These are phyloP conservation scores for Scheffersomyces parashehatae DNA, from an alignment of 1,139 yeast species.

Conservation along the genomic window DNA sequence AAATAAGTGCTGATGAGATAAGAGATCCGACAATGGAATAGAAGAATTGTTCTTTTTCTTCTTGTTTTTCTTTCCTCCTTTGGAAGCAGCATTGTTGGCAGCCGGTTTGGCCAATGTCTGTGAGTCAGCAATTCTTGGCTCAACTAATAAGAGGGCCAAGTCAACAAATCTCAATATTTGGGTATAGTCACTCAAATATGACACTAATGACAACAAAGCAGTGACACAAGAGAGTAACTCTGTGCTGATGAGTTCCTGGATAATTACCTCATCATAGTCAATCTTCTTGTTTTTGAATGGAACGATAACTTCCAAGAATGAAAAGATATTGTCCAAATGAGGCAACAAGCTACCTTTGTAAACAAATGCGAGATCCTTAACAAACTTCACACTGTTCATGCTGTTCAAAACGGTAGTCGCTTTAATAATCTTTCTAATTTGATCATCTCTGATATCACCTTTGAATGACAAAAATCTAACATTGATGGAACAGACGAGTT, in stretches of 20 bases:
- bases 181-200: conserved; percentile 38
- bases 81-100: conserved; percentile 5
- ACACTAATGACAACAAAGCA: conserved; percentile 30
- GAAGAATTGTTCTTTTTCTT: conserved; percentile 45
- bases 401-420: conserved; percentile 48
- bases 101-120: conserved; percentile 7
- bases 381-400: conserved; percentile 40
- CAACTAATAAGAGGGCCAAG: conserved; percentile 43
- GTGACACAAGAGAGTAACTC: conserved; percentile 30
- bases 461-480: conserved; percentile 54
- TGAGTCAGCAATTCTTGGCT: conserved; percentile 32
- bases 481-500: conserved; percentile 54
- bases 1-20: conserved; percentile 68
- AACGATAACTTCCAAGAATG: conserved; percentile 54
- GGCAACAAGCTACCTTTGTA: conserved; percentile 52
- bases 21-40: conserved; percentile 64
- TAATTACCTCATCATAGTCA: conserved; percentile 28
- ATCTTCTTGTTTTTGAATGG: conserved; percentile 48
- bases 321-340: conserved; percentile 47
- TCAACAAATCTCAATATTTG: conserved; percentile 47
- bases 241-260: conserved; percentile 31
- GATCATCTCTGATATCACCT: conserved; percentile 57
- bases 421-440: conserved; percentile 38
- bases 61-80: conserved; percentile 27
- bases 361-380: conserved; percentile 34